phyloP scores from a whole-genome alignment of 805 yeast genomes.

The Cyberlindnera sargentensis region DNA sequence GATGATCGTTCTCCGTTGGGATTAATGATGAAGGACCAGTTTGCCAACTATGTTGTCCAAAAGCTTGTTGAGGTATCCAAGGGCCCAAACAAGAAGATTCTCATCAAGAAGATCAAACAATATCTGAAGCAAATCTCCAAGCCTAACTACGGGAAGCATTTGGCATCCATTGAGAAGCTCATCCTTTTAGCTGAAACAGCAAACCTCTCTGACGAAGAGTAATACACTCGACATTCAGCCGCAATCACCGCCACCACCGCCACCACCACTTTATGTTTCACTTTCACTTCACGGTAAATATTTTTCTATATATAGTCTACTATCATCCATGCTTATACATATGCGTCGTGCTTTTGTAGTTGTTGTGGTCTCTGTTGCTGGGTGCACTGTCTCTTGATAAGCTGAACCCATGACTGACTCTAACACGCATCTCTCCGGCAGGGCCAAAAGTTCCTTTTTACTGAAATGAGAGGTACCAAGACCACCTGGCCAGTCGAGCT shows the following conservation, averaged over 20 bases:
- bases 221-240: neutral
- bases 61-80: constrained; percentile 80
- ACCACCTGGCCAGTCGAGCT: too few species aligned
- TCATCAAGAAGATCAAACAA: constrained; percentile 72
- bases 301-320: neutral
- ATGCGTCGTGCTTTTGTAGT: too few species aligned
- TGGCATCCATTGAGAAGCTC: constrained; percentile 70
- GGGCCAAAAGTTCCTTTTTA: too few species aligned
- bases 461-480: too few species aligned
- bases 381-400: too few species aligned
- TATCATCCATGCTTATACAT: neutral
- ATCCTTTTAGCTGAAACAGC: constrained; percentile 22
- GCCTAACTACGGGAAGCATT: constrained; percentile 70
- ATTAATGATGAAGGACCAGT: constrained; percentile 95
- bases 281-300: neutral
- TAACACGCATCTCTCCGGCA: too few species aligned
- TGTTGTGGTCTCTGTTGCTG: too few species aligned
- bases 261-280: neutral
- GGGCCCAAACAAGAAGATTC: constrained; percentile 57
- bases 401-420: too few species aligned
- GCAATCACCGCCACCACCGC: neutral
- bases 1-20: constrained; percentile 68
- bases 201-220: constrained; percentile 18
- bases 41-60: constrained; percentile 95
- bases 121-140: constrained; percentile 70